phyloP scores from a whole-genome alignment of 2,329 filamentous ascomycete genomes.

The Penicillium sclerotiorum region DNA sequence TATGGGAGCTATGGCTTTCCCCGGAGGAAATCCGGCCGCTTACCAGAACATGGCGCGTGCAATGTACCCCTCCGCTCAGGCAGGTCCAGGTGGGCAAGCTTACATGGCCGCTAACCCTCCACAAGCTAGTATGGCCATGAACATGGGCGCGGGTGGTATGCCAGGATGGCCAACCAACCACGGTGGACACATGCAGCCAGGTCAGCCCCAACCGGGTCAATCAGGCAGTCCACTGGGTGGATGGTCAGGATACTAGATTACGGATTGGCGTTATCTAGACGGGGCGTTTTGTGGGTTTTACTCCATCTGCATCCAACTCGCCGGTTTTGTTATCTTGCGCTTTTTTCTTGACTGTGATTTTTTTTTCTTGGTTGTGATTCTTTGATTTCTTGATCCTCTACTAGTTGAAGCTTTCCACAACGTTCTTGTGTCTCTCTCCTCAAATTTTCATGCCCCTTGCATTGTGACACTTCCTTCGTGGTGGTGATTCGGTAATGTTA shows the following conservation, averaged over 20 bases:
- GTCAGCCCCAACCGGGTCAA: constrained; percentile 42
- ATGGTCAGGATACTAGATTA: constrained; percentile 42
- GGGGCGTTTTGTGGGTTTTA: constrained; percentile 24
- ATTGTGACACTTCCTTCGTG: constrained; percentile 18
- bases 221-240: constrained; percentile 41
- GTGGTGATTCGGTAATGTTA: constrained; percentile 31
- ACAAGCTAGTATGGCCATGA: constrained; percentile 39
- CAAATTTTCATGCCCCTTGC: constrained; percentile 20
- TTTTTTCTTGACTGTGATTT: constrained; percentile 8
- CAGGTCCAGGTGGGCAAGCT: constrained; percentile 34
- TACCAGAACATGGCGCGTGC: constrained; percentile 40
- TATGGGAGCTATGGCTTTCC: constrained; percentile 42
- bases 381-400: constrained; percentile 5
- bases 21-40: constrained; percentile 33
- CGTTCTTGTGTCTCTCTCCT: constrained; percentile 7
- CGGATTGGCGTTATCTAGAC: constrained; percentile 29
- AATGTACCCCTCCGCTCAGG: constrained; percentile 42
- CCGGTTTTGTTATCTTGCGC: constrained; percentile 1
- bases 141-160: constrained; percentile 39
- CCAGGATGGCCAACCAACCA: constrained; percentile 40
- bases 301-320: constrained; percentile 16
- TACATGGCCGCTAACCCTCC: constrained; percentile 39
- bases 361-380: constrained; percentile 3
- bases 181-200: constrained; percentile 40
- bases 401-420: not conserved